These are phyloP conservation scores for Saturnispora serradocipensis DNA, from an alignment of 805 yeast genomes.

Conservation along the genomic window DNA sequence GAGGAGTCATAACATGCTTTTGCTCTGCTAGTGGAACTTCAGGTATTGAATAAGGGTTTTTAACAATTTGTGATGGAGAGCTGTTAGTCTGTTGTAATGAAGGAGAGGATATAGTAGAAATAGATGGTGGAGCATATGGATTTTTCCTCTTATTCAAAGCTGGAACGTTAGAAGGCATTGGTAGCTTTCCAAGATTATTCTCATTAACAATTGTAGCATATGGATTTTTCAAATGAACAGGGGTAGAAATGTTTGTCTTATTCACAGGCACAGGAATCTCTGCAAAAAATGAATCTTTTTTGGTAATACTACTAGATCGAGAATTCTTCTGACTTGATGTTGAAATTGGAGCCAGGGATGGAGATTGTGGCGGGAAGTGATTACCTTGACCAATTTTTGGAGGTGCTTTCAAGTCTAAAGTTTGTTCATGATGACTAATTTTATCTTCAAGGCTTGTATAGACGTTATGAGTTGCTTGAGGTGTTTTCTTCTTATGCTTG, in stretches of 20 bases:
- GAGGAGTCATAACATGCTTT: not conserved
- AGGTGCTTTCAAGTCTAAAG: slow-evolving; percentile 6
- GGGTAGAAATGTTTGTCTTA: slow-evolving; percentile 4
- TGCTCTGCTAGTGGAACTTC: not conserved
- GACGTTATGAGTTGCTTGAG: slow-evolving; percentile 24
- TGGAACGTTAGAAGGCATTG: not conserved
- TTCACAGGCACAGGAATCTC: slow-evolving; percentile 38
- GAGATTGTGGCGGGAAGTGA: not conserved
- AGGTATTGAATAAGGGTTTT: slow-evolving; percentile 27
- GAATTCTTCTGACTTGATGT: not conserved
- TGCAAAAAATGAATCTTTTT: slow-evolving; percentile 39
- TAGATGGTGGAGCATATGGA: slow-evolving; percentile 12
- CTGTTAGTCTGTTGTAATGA: slow-evolving; percentile 8
- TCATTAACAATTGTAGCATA: slow-evolving; percentile 16
- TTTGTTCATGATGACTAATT: slow-evolving; percentile 1
- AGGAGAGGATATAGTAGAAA: not conserved
- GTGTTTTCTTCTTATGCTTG: slow-evolving; percentile 31
- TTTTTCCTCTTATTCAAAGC: not conserved
- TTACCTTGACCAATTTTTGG: not conserved
- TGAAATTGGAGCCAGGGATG: not conserved
- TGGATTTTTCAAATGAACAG: slow-evolving; percentile 19
- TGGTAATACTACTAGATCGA: not conserved
- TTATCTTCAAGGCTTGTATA: slow-evolving; percentile 22
- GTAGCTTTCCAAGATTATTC: slow-evolving; percentile 10
- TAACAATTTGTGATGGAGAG: not conserved